These are phyloP conservation scores for Phytophthora uliginosa DNA, from an alignment of 352 stramenopile species.

Conservation along the genomic window DNA sequence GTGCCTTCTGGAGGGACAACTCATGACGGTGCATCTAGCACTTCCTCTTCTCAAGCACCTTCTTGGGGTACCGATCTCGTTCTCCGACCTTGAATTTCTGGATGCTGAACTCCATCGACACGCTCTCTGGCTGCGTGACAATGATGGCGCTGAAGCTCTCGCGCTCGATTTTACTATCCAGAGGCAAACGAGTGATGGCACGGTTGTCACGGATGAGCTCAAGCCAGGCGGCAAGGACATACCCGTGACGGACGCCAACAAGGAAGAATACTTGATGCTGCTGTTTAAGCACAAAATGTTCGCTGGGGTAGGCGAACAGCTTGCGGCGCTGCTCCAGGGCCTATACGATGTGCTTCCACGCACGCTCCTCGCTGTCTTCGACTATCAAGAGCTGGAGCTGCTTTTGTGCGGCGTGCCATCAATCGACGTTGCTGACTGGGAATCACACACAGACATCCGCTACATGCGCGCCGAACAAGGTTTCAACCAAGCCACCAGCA, in stretches of 20 bases:
- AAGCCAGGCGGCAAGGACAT: constrained; percentile 93
- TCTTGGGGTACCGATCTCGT: constrained; percentile 82
- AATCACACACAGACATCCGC: constrained; percentile 83
- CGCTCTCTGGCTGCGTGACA: constrained; percentile 70
- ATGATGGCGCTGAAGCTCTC: constrained; percentile 70
- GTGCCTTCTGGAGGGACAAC: constrained; percentile 78
- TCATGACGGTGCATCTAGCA: constrained; percentile 82
- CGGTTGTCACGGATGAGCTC: constrained; percentile 86
- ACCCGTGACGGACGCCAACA: constrained; percentile 95
- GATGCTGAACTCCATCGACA: constrained; percentile 85
- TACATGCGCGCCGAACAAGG: constrained; percentile 80
- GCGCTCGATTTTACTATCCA: constrained; percentile 85
- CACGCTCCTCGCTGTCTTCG: constrained; percentile 91
- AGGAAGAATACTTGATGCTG: constrained; percentile 96
- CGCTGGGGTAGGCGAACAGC: constrained; percentile 91
- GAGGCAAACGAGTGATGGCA: constrained; percentile 54
- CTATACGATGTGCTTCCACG: constrained; percentile 94
- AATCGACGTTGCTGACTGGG: constrained; percentile 94
- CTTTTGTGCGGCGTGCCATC: constrained; percentile 92
- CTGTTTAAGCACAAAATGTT: constrained; percentile 96
- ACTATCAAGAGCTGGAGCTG: constrained; percentile 97
- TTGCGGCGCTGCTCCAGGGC: constrained; percentile 91
- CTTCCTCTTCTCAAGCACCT: constrained; percentile 88
- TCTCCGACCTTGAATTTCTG: constrained; percentile 83
- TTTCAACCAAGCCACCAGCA: constrained; percentile 41